Evolutionary conservation across 768 basidiomycete genomes (phyloP), one percentile per base, ranked within the genome.

Genomic region (Lentinus brumalis): DNA sequence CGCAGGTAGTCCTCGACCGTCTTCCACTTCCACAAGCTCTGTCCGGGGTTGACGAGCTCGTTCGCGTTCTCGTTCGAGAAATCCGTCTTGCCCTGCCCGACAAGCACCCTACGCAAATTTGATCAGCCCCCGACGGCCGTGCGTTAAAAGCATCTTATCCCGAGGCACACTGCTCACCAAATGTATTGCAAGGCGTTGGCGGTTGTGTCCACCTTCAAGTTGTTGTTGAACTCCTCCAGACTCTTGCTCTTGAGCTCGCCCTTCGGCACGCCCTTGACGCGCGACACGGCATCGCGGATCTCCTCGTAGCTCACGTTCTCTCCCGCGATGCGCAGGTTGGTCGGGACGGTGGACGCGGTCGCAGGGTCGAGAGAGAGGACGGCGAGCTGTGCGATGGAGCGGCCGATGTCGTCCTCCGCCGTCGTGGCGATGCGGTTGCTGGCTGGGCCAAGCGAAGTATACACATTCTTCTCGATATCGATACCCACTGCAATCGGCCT

Each of bases 21-120:
- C 52, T 56, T 66, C 69, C 69, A 70, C 60, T 64, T 66, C 69
- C 69, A 70, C 10, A 47, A 6, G 8, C 49, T 57, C 57, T 69
- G 32, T 3, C 40, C 52, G 0, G 69, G 69, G 55, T 70, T 70
- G 10, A 69, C 59, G 16, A 69, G 50, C 30, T 70, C 69, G 46
- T 70, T 64, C n/a, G 56, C 42, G 50, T 69, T 67, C 39, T 59
- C 45, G 18, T 39, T 18, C 10, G 64, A 60, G 32, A 63, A 68
- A 59, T 70, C 62, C 10, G 64, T 14, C 53, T 61, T 62, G 10
- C 65, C 69, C 42, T 68, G 63, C 2, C 60, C 67, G 12, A 62
- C 53, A 15, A 66, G 46, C 26, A 63, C 42, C 15, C 68, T 69
- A 50, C 7, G 5, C 14, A 18, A 6, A 26, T 26, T 26, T 26